Evolutionary conservation across 2,329 filamentous ascomycete genomes (phyloP), one percentile per base, ranked within the genome.

Genomic region (Colletotrichum zoysiae): DNA sequence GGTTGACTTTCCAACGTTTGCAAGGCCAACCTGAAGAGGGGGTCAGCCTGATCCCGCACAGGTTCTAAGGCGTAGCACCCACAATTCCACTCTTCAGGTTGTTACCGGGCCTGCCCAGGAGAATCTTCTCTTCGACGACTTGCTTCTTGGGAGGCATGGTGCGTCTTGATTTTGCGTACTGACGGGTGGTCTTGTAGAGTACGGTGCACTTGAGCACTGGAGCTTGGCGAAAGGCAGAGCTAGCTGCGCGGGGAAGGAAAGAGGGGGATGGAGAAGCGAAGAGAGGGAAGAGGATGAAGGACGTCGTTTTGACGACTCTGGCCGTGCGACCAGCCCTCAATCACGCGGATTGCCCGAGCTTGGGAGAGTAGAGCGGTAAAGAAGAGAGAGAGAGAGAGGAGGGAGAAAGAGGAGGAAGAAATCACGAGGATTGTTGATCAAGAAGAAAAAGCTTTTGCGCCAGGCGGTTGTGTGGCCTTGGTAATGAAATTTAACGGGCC

Each of bases 21-120:
- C 96, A 80, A 99, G 91, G 86, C 96, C 96, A 84, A 99, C 95
- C 95, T 97, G 79, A 78, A 78, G 61, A 66, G 70, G 69, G 61
- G 70, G 71, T 80, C 78, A 80, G 78, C 71, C 68, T 71, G 50
- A 69, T 64, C 61, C 64, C 58, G 69, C 65, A 67, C 76, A 81
- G 78, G 81, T 81, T 85, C 81, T 84, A 84, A 76, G 75, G 74
- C 67, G 72, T 56, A 67, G 55, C 70, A 78, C 90, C 85, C 88
- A 97, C 96, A 91, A 99, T 99, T 87, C 96, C 97, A 87, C 94
- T 98, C 91, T 98, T 99, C 84, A 99, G 84, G 86, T 91, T 98
- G 90, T 99, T 99, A 81, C 96, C 96, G 76, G 96, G 96, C 82
- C 96, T 90, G 84, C 96, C 96, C 84, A 99, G 89, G 78, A 96